Evolutionary conservation across 164 flowering plant genomes (phyloP).

Genomic region (Berberis vulgaris): DNA sequence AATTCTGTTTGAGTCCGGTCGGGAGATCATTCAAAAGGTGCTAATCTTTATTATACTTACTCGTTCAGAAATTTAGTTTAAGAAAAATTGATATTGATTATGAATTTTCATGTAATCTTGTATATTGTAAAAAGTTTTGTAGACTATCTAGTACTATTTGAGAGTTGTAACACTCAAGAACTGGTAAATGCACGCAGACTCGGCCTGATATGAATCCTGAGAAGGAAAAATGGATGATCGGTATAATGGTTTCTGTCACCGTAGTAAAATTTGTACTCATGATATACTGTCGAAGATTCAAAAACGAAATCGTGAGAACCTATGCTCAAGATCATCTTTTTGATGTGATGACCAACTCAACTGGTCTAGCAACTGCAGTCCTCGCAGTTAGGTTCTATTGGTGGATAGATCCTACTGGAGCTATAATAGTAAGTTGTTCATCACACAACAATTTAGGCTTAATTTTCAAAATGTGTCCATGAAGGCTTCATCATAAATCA

Average conservation of each 20-base stretch:
- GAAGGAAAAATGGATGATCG: constrained; percentile 64
- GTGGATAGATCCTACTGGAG: constrained; percentile 92
- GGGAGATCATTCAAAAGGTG: neutral
- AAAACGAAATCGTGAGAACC: constrained; percentile 86
- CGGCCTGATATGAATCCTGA: constrained; percentile 9
- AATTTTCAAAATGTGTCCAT: neutral
- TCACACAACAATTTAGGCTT: neutral
- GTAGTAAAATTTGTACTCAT: constrained; percentile 52
- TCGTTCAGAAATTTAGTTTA: too few relatives aligned
- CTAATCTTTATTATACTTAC: too few relatives aligned
- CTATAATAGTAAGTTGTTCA: constrained; percentile 61
- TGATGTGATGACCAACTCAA: constrained; percentile 78
- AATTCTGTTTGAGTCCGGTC: constrained; percentile 77
- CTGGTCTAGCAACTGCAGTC: constrained; percentile 77
- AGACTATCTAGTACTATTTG: too few relatives aligned
- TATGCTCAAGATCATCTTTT: constrained; percentile 94
- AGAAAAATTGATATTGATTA: constrained; percentile 20
- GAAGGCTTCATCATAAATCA: neutral
- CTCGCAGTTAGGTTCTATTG: constrained; percentile 60
- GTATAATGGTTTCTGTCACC: constrained; percentile 77
- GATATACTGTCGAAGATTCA: constrained; percentile 71
- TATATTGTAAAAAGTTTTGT: neutral
- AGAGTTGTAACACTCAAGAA: too few relatives aligned
- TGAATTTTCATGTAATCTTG: neutral
- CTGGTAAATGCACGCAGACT: too few relatives aligned